A percentile compares a stretch with the other conserved stretches of the same genome.
phyloP scores from a whole-genome alignment of 371 early-diverging fungal genomes.

The Mucor ambiguus region DNA sequence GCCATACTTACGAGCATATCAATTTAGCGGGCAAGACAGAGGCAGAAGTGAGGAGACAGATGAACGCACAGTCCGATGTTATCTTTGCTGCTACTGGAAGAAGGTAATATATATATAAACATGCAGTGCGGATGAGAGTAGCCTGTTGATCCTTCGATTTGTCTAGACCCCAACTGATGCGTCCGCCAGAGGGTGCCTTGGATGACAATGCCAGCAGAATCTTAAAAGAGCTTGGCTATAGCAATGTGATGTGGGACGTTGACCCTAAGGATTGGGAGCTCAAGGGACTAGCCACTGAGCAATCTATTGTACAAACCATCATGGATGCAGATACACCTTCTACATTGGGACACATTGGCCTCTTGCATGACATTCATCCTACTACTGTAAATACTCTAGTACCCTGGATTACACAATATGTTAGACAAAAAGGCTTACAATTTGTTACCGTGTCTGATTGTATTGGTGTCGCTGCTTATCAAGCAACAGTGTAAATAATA shows the following conservation, averaged over 20 bases:
- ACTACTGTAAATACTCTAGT: conserved; percentile 41
- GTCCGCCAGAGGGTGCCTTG: conserved; percentile 24
- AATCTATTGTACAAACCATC: conserved; percentile 3
- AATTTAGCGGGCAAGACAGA: conserved; percentile 6
- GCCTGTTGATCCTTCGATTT: not conserved
- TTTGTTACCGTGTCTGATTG: conserved; percentile 35
- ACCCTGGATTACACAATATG: conserved; percentile 36
- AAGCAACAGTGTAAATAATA: not conserved
- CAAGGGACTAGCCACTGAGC: conserved; percentile 2
- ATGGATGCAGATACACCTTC: conserved; percentile 14
- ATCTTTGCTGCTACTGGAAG: conserved; percentile 23
- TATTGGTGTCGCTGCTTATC: conserved; percentile 20
- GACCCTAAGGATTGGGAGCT: conserved; percentile 23
- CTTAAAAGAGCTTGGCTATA: conserved; percentile 15
- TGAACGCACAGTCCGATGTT: conserved; percentile 22
- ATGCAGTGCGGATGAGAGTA: not conserved
- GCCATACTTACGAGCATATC: conserved; percentile 29
- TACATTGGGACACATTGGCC: conserved; percentile 20
- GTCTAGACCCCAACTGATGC: conserved; percentile 8
- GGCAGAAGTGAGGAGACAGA: conserved; percentile 13
- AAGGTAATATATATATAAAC: not conserved
- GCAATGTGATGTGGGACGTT: conserved; percentile 24
- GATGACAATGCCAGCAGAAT: conserved; percentile 13
- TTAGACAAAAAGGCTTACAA: conserved; percentile 31
- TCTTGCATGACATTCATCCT: conserved; percentile 40